Conservation (phyloP, 2,329 filamentous ascomycete genomes). For the Fusarium veterinarium region DNA sequence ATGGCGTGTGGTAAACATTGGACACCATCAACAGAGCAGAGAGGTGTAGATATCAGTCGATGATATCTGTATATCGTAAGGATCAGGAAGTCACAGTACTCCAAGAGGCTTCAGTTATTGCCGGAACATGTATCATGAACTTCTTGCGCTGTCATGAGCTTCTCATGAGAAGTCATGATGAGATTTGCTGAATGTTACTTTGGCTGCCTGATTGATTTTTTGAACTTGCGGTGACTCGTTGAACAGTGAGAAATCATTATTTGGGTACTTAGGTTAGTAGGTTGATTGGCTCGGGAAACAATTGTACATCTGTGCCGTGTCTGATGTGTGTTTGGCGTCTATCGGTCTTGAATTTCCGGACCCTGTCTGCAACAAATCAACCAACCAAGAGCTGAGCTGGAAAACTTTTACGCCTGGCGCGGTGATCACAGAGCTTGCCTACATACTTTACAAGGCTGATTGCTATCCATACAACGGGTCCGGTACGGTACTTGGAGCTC, state of each 20-base stretch:
- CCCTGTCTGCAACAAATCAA: not conserved
- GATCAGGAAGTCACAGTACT: not conserved
- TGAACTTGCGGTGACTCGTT: not conserved
- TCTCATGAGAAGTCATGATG: not conserved
- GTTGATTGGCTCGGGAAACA: not conserved
- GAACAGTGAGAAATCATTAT: not conserved
- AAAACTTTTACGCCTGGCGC: not conserved
- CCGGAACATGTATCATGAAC: not conserved
- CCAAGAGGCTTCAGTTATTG: not conserved
- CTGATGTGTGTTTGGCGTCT: not conserved
- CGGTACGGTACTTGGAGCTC: slow-evolving; percentile 6
- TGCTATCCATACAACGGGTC: slow-evolving; percentile 1
- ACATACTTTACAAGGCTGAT: slow-evolving; percentile 26
- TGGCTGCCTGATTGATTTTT: not conserved
- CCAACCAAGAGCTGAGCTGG: not conserved
- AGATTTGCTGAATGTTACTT: not conserved
- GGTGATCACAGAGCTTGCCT: slow-evolving; percentile 3
- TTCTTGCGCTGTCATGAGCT: not conserved
- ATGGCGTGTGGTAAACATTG: slow-evolving; percentile 23
- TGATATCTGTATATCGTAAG: not conserved
- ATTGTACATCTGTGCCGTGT: not conserved
- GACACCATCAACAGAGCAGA: slow-evolving; percentile 6
- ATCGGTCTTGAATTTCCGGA: not conserved
- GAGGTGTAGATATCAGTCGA: slow-evolving; percentile 28
- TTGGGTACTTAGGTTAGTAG: not conserved